Evolutionary conservation across 2,329 filamentous ascomycete species (phyloP), one percentile per base, ranked within the genome.

Genomic region (Boeremia lycopersici): DNA sequence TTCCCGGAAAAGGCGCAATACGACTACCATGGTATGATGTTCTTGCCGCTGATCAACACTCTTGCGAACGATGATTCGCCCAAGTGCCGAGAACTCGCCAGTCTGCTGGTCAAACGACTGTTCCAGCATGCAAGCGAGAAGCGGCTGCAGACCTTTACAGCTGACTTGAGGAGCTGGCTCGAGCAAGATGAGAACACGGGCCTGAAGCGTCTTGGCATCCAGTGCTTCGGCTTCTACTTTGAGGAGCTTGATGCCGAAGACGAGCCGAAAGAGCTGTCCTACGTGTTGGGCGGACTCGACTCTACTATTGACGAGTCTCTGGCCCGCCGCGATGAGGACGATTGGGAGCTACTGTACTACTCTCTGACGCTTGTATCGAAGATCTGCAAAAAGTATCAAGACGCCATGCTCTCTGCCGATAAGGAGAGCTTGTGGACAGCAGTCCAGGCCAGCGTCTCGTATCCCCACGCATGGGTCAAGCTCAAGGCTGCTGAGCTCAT

Each of bases 21-120:
- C 71, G 90, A 96, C 62, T 84, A 96, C 30, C 83, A 91, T 0
- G 85, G 86, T 1, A 89, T 86, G 17, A 90, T 92, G 70, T 99
- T 97, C 78, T 82, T 96, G 19, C 92, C 93, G 0, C 76, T 99
- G 6, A 86, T 97, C 45, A 86, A 96, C 65, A 86, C 93, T 13
- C 83, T 97, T 59, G 87, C 89, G 55, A 96, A 97, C 65, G 95
- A 99, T 57, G 90, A 96, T 48, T 91, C 90, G 43, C 84, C 88
- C 46, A 90, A 91, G 63, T 99, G 95, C 74, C 87, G 90, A 28
- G 84, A 92, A 57, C 88, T 93, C 73, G 92, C 93, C 0, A 88
- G 86, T 39, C 85, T 89, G 53, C 78, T 99, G 39, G 79, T 98
- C 52, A 91, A 89, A 68, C 87, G 90, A 67, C 83, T 95, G 15